Conservation (phyloP, 176 grass and related monocot genomes). For the Phoenix roebelenii region DNA sequence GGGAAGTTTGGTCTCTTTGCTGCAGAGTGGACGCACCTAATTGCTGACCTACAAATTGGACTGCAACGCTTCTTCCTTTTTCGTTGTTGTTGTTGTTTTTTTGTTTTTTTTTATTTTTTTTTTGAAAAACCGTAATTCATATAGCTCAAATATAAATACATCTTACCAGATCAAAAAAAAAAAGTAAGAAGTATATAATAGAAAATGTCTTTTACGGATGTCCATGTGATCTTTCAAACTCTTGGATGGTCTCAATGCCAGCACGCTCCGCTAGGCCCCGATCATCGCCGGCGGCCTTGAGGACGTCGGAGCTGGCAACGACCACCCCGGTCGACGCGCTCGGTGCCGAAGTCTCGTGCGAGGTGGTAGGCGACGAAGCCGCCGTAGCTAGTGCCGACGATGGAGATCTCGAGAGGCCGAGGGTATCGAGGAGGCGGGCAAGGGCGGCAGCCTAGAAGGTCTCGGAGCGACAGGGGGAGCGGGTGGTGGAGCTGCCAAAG, state of each 20-base stretch:
- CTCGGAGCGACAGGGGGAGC: constrained; percentile 36
- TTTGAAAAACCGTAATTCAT: too few relatives aligned
- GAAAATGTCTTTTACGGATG: too few relatives aligned
- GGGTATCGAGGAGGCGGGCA: constrained; percentile 31
- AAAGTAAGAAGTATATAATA: too few relatives aligned
- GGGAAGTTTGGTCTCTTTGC: too few relatives aligned
- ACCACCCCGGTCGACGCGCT: constrained; percentile 36
- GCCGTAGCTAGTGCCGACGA: constrained; percentile 81
- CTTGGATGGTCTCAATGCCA: constrained; percentile 17
- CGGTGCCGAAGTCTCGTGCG: constrained; percentile 39
- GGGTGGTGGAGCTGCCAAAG: constrained; percentile 60
- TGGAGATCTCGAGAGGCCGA: constrained; percentile 21
- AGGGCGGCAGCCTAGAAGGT: constrained; percentile 56
- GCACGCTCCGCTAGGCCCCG: constrained; percentile 33
- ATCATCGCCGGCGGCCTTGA: constrained; percentile 61
- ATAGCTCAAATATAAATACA: too few relatives aligned
- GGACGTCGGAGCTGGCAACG: constrained; percentile 78
- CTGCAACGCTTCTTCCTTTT: too few relatives aligned
- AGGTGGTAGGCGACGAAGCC: constrained; percentile 84
- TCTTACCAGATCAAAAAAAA: too few relatives aligned
- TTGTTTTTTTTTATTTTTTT: too few relatives aligned
- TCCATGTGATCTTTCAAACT: too few relatives aligned
- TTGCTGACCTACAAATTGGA: too few relatives aligned
- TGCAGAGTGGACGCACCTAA: too few relatives aligned
- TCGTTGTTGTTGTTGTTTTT: too few relatives aligned